Evolutionary conservation across 805 yeast genomes (phyloP).

Genomic region (Sugiyamaella marilandica): DNA sequence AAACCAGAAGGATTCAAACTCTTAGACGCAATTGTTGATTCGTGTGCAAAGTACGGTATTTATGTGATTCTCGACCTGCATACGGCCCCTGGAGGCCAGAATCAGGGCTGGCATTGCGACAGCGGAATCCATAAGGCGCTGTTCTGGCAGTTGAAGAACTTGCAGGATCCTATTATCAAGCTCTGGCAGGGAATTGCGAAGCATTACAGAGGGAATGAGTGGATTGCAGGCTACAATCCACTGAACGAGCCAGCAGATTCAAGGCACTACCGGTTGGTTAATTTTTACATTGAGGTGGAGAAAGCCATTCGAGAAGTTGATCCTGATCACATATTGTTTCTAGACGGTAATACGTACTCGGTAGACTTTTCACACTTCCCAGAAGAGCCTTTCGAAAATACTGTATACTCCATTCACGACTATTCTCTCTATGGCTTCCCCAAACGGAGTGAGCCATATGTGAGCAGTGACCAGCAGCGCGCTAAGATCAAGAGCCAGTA

Average conservation of each 20-base stretch:
- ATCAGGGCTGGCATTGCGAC: conserved; percentile 53
- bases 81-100: conserved; percentile 50
- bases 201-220: conserved; percentile 43
- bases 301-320: conserved; percentile 41
- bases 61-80: conserved; percentile 48
- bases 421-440: conserved; percentile 46
- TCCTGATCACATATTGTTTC: conserved; percentile 45
- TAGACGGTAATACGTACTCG: conserved; percentile 50
- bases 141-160: conserved; percentile 47
- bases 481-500: conserved; percentile 38
- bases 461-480: conserved; percentile 36
- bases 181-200: conserved; percentile 44
- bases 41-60: conserved; percentile 44
- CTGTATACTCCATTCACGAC: conserved; percentile 50
- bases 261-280: conserved; percentile 39
- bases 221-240: conserved; percentile 54
- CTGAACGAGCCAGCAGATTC: conserved; percentile 49
- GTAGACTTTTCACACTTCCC: conserved; percentile 48
- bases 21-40: conserved; percentile 41
- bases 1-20: conserved; percentile 43
- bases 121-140: conserved; percentile 43
- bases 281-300: conserved; percentile 39
- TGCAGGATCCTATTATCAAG: conserved; percentile 44
- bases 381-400: conserved; percentile 35
- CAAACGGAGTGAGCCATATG: conserved; percentile 24